Evolutionary conservation across 2,329 filamentous ascomycete genomes (phyloP), one percentile per base, ranked within the genome.

Genomic region (Onygenales sp.): DNA sequence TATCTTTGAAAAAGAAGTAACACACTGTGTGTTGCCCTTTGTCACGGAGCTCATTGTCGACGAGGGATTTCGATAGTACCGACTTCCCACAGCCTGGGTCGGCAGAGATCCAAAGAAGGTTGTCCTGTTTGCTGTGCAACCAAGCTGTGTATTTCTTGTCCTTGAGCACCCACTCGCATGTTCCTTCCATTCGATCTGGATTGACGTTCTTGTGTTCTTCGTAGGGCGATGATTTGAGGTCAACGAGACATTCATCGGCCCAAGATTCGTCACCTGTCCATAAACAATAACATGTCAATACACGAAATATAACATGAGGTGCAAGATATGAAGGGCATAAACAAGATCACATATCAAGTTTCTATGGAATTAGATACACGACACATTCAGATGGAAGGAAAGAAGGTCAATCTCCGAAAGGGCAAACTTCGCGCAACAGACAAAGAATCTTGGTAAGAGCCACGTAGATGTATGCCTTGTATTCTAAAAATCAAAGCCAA

Each of bases 1-100:
- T 66, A 36, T 70, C 66, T 45, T 70, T 68, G 54, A 70, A 71
- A 58, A 72, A 73, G 57, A 70, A 73, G 56, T 65, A 71, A 49
- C 65, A 70, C 4, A 65, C 59, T 1, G 61, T 61, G 27, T 37
- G 39, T 33, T 54, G 14, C 13, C 47, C 51, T 6, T 42, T 51
- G 34, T 7, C 53, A 14, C 51, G 44, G 6, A 70, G 54, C 33
- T 63, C 58, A 2, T 63, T 32, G 46, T 72, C 65, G 8, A 72
- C 59, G 0, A 73, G 59, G 2, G 62, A 65, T 57, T 59, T 64
- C 0, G 67, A 55, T 0, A 73, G 60, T 0, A 73, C 70, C 27
- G 69, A 73, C 55, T 73, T 73, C 5, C 70, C 69, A 54, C 67
- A 72, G 32, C 70, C 70, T 14, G 68, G 69, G 52, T 71, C 68